Percentiles rank a stretch among this genome's conserved stretches.
phyloP scores from a whole-genome alignment of 495 filamentous ascomycete genomes.

The Cairneyella variabilis region DNA sequence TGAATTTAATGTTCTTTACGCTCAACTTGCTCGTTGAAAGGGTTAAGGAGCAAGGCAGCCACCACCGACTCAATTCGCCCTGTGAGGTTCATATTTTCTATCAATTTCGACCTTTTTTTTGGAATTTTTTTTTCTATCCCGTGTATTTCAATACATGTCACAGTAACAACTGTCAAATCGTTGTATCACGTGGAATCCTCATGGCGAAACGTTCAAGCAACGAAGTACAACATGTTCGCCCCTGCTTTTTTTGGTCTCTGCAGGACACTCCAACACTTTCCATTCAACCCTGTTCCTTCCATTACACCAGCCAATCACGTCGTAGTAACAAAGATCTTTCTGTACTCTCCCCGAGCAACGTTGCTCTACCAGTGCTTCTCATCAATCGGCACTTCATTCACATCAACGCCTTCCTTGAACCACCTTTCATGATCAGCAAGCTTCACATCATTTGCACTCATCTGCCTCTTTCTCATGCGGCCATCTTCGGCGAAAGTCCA shows the following conservation, averaged over 20 bases:
- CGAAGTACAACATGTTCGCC: not conserved
- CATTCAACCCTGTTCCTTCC: not conserved
- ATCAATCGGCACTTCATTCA: conserved; percentile 65
- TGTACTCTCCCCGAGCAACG: not conserved
- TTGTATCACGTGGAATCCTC: not conserved
- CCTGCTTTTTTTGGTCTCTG: not conserved
- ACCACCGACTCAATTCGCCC: not conserved
- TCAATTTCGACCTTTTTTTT: not conserved
- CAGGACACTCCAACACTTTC: not conserved
- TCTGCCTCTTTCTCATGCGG: conserved; percentile 81
- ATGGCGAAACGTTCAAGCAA: not conserved
- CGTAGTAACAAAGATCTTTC: not conserved
- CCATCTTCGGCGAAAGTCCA: conserved; percentile 85
- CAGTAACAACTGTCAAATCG: not conserved
- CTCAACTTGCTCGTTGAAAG: not conserved
- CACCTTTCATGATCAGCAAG: conserved; percentile 61
- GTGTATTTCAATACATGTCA: not conserved
- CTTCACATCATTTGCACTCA: conserved; percentile 86
- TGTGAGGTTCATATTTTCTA: not conserved
- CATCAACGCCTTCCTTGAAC: conserved; percentile 70
- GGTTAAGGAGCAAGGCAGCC: not conserved
- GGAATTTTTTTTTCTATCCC: not conserved
- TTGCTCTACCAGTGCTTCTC: conserved; percentile 62
- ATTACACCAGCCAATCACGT: not conserved
- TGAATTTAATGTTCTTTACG: not conserved